phyloP scores from a whole-genome alignment of 306 rosid genomes.

The Lotus japonicus region DNA sequence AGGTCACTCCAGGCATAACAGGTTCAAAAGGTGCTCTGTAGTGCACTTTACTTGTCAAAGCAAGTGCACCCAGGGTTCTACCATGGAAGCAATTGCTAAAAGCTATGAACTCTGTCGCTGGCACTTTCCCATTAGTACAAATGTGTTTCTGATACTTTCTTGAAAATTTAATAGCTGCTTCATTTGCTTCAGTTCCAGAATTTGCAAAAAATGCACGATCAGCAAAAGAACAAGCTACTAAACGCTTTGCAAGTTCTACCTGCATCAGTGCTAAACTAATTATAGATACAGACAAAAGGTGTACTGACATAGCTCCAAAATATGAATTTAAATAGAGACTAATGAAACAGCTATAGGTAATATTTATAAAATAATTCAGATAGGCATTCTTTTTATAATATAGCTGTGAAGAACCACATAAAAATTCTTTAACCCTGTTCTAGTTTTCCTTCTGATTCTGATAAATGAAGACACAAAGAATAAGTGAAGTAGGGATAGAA shows the following conservation, averaged over 20 bases:
- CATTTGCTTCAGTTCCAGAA: constrained; percentile 89
- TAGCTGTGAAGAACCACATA: neutral
- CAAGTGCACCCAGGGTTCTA: constrained; percentile 84
- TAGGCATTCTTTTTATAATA: neutral
- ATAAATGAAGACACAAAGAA: neutral
- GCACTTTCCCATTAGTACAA: constrained; percentile 37
- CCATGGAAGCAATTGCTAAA: constrained; percentile 82
- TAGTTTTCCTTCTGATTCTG: neutral
- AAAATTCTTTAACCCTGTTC: neutral
- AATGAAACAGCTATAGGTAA: neutral
- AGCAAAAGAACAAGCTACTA: constrained; percentile 63
- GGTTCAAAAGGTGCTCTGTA: constrained; percentile 82
- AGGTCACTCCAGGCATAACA: constrained; percentile 90
- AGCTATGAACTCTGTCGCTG: constrained; percentile 61
- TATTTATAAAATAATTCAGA: neutral
- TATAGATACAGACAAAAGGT: neutral
- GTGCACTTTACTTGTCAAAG: constrained; percentile 83
- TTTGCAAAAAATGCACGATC: constrained; percentile 75
- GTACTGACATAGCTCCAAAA: neutral
- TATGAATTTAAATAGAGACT: neutral
- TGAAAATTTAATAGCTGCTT: constrained; percentile 83
- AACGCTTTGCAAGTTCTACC: constrained; percentile 68
- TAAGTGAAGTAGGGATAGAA: neutral
- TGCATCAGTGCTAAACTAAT: constrained; percentile 24
- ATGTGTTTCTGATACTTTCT: constrained; percentile 67